phyloP scores from a whole-genome alignment of 2,329 filamentous ascomycete genomes.

The Atkinsonella hypoxylon region DNA sequence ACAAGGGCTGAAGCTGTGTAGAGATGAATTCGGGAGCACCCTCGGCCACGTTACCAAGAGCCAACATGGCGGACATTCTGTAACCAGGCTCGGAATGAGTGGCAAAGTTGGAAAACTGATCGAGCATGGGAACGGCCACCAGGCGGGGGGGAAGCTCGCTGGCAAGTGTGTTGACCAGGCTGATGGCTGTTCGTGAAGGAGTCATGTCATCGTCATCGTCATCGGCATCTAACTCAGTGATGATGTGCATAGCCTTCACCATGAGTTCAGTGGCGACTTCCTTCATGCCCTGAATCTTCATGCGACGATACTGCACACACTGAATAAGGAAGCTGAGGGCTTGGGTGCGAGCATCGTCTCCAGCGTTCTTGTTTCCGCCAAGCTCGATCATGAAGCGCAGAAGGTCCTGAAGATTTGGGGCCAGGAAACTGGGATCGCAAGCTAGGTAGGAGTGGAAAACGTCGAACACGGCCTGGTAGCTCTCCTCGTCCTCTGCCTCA shows the following conservation, averaged over 20 bases:
- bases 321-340: constrained; percentile 91
- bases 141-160: constrained; percentile 84
- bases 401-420: constrained; percentile 77
- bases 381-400: constrained; percentile 91
- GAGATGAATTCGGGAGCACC: constrained; percentile 95
- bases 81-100: constrained; percentile 61
- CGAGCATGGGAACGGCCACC: constrained; percentile 83
- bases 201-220: constrained; percentile 67
- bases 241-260: constrained; percentile 75
- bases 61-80: constrained; percentile 81
- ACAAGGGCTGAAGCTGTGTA: constrained; percentile 75
- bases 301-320: constrained; percentile 79
- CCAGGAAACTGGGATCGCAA: constrained; percentile 76
- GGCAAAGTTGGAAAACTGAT: constrained; percentile 75
- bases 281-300: constrained; percentile 87
- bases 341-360: constrained; percentile 80
- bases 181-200: constrained; percentile 72
- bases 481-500: constrained; percentile 70
- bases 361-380: constrained; percentile 60
- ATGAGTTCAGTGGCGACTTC: constrained; percentile 78
- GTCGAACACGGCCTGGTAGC: constrained; percentile 82
- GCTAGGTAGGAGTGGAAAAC: constrained; percentile 92
- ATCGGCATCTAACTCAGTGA: constrained; percentile 75
- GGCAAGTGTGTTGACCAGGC: constrained; percentile 79
- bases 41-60: constrained; percentile 88